phyloP scores from a whole-genome alignment of 2,329 filamentous ascomycete species.

The Sporothrix pallida region DNA sequence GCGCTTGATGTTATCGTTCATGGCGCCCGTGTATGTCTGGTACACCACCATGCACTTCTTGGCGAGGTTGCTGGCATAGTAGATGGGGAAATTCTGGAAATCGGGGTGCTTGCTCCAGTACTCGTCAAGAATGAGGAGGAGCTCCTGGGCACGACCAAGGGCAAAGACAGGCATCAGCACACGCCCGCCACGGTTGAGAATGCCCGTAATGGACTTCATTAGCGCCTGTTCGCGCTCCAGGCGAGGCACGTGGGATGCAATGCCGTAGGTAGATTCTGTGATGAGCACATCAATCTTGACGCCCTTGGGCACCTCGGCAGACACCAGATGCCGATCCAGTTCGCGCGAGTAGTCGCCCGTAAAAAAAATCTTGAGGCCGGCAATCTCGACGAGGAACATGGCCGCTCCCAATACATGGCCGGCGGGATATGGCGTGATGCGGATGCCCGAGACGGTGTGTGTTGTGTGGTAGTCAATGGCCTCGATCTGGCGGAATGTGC shows the following conservation, averaged over 20 bases:
- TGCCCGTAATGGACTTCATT: constrained; percentile 92
- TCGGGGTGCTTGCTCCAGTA: constrained; percentile 93
- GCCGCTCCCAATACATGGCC: constrained; percentile 97
- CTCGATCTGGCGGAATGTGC: constrained; percentile 92
- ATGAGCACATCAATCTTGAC: constrained; percentile 96
- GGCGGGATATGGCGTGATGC: constrained; percentile 94
- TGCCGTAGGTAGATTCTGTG: constrained; percentile 96
- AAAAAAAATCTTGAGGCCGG: constrained; percentile 94
- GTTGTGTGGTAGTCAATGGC: constrained; percentile 98
- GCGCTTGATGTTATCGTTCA: constrained; percentile 99
- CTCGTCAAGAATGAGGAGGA: constrained; percentile 93
- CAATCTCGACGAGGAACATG: constrained; percentile 98
- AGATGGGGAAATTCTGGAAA: constrained; percentile 89
- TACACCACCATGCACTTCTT: constrained; percentile 98
- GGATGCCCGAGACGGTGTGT: constrained; percentile 93
- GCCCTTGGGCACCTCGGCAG: constrained; percentile 84
- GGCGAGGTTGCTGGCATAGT: constrained; percentile 94
- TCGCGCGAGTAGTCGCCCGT: constrained; percentile 97
- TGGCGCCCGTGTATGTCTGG: constrained; percentile 95
- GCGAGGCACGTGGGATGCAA: constrained; percentile 89
- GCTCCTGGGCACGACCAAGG: constrained; percentile 88
- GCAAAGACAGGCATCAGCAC: constrained; percentile 96
- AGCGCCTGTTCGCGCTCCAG: constrained; percentile 89
- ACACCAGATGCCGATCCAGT: constrained; percentile 93
- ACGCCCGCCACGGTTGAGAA: constrained; percentile 88